Percentiles rank a stretch among this genome's conserved stretches.
These are phyloP conservation scores for Rhynchosporium secalis DNA, from an alignment of 2,329 filamentous ascomycete genomes.

Conservation along the genomic window DNA sequence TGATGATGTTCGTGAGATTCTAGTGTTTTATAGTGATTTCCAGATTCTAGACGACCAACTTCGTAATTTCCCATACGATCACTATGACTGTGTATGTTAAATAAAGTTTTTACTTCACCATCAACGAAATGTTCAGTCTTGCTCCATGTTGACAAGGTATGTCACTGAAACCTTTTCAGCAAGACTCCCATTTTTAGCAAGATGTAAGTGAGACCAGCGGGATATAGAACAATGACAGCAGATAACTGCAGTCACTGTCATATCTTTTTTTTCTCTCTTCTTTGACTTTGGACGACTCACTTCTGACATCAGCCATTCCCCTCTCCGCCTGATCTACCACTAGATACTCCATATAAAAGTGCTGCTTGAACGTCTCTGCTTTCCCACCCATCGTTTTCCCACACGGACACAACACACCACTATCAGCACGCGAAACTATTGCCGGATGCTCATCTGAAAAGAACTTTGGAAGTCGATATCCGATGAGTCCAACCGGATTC, in stretches of 20 bases:
- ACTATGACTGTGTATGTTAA: too few relatives aligned
- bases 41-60: too few relatives aligned
- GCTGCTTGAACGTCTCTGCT: neutral
- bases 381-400: neutral
- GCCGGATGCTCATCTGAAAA: neutral
- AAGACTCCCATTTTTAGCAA: too few relatives aligned
- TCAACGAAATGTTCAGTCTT: too few relatives aligned
- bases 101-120: too few relatives aligned
- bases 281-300: neutral
- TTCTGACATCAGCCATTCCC: neutral
- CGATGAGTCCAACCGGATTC: conserved; percentile 2
- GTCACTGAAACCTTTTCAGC: too few relatives aligned
- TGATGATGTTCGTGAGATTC: too few relatives aligned
- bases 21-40: too few relatives aligned
- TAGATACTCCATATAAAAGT: neutral
- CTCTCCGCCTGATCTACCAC: neutral
- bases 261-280: neutral
- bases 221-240: too few relatives aligned
- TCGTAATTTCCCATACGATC: too few relatives aligned
- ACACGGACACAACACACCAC: neutral
- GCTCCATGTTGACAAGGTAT: too few relatives aligned
- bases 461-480: neutral
- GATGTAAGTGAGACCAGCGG: too few relatives aligned
- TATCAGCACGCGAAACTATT: neutral
- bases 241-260: neutral